Base-by-base conservation (phyloP, 352 stramenopile genomes). In the Phytopythium oedochilum region DNA sequence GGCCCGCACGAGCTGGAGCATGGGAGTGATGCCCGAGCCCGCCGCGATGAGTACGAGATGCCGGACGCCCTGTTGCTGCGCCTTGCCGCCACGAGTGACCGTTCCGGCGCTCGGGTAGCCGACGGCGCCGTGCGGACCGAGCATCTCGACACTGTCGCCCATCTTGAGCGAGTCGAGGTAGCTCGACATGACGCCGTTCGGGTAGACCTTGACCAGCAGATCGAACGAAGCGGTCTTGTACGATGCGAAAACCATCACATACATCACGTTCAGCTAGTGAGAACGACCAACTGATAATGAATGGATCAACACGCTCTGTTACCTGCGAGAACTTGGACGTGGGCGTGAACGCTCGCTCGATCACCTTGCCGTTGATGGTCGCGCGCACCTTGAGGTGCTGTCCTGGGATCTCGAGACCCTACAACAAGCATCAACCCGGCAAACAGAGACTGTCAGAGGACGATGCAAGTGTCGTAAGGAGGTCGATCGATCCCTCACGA, bases 361-460 rank as follows among this genome's bases (percentile, higher is more conserved):
- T 91, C 29, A 69, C 59, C n/a, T 79, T 71, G 55, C 77, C 82
- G 25, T 88, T 71, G 61, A 94, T 92, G 38, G 62, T 86, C 18
- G 77, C 80, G 35, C 84, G 82, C 23, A 92, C 62, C 49, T 89
- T 89, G n/a, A 94, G 57, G 61, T 94, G 80, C 51, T 92, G 84
- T 0, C 83, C 84, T 20, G 84, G 74, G n/a, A 79, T 71, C 23
- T 83, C 67, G 5, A 94, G 59, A 12, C 84, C 82, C 74, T 84
- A 44, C 15, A 45, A 4, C 20, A 7, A 25, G 23, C 3, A 32
- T n/a, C n/a, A n/a, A n/a, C n/a, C n/a, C n/a, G n/a, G n/a, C n/a
- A n/a, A n/a, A n/a, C n/a, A n/a, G n/a, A n/a, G n/a, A n/a, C n/a
- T n/a, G n/a, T n/a, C n/a, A n/a, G n/a, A n/a, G n/a, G n/a, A n/a